Conservation (phyloP, 495 filamentous ascomycete species). For the Cenococcum geophilum region DNA sequence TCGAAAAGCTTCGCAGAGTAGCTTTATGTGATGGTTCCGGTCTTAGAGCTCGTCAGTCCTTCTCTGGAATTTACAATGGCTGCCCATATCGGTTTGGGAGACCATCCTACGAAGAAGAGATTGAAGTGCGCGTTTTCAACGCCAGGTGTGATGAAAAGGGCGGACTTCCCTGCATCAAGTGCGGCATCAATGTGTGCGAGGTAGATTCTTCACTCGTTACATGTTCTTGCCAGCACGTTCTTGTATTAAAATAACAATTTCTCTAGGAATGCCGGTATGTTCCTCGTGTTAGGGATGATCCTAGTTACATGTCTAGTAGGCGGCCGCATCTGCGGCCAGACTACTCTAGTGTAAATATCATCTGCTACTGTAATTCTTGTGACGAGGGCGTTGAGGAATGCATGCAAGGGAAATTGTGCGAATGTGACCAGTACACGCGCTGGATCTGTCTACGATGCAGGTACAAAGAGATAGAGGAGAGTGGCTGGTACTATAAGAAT, state of each 20-base stretch:
- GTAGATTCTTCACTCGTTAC: neutral
- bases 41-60: neutral
- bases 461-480: neutral
- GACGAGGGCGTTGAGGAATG: neutral
- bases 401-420: neutral
- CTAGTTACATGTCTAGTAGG: neutral
- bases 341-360: neutral
- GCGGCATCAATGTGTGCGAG: neutral
- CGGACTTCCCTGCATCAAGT: neutral
- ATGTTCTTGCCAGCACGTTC: neutral
- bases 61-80: neutral
- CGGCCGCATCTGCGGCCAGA: neutral
- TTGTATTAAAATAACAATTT: neutral
- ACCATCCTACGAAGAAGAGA: neutral
- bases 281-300: neutral
- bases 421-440: neutral
- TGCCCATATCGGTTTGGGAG: neutral
- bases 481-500: neutral
- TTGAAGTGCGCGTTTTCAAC: neutral
- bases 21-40: neutral
- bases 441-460: neutral
- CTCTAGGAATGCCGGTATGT: neutral
- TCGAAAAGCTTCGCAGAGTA: neutral
- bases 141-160: neutral
- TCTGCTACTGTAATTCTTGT: neutral